Base-by-base conservation (phyloP, 1,284 basidiomycete genomes). In the Cerrena zonata region DNA sequence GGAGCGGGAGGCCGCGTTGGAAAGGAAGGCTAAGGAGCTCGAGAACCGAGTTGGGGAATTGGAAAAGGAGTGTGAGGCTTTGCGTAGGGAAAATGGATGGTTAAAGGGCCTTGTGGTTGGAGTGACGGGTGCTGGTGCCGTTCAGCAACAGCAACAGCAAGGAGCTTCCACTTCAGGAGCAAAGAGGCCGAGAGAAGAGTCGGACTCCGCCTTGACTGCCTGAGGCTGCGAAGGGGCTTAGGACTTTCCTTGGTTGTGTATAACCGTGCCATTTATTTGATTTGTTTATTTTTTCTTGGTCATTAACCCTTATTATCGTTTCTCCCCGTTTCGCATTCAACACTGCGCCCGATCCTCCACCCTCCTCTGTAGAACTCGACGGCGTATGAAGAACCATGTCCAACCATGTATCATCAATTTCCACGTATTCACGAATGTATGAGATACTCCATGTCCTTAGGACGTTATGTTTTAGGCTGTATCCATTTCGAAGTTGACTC, bases 21-120 rank as follows among this genome's bases (percentile, higher is more conserved):
- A 99, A 70, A 78, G 78, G 46, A 86, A 86, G 61, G 86, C 91
- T 18, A 94, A 94, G 71, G 93, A 96, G 63, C 78, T 98, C n/a
- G 88, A 94, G 66, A 73, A 74, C 1, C 83, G 89, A 51, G 89
- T 97, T 7, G 76, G 75, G 42, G 86, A 90, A 61, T 77, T 98
- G 5, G 89, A 94, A 69, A 81, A 89, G 59, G 93, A 97, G 69
- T 95, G 94, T 69, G 91, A 93, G 63, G 86, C 83, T 0, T 75
- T 98, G 46, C 77, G 92, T 53, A 81, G 91, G 53, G 95, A 99
- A 74, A 99, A 99, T 65, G 89, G 89, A 10, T 94, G 94, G 89
- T 69, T 98, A 57, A 93, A 95, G 72, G 91, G 91, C 2, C 74
- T 98, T 36, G 91, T 98, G 23, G 87, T 94, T 4, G 91, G 90